Percentiles rank a stretch among this genome's conserved stretches.
phyloP scores from a whole-genome alignment of 2,329 filamentous ascomycete genomes.

The Botrytis fabae region DNA sequence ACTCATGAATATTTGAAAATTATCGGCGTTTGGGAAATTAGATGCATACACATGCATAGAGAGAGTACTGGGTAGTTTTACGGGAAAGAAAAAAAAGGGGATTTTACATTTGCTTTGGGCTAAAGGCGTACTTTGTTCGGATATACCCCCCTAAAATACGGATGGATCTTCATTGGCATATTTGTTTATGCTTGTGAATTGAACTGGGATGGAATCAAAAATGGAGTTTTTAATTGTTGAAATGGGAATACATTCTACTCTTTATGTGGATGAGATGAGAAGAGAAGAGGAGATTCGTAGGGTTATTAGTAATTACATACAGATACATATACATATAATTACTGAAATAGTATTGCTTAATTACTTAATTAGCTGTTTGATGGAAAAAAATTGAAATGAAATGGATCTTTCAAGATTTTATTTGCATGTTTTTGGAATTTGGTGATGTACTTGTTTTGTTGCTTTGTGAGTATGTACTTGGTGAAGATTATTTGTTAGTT shows the following conservation, averaged over 20 bases:
- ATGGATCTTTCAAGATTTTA: fast-evolving
- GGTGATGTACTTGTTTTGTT: background rate
- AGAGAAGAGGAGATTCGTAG: background rate
- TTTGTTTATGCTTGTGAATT: background rate
- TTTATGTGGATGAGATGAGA: background rate
- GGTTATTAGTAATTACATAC: background rate
- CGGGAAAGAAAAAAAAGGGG: background rate
- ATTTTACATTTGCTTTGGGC: background rate
- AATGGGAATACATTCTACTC: background rate
- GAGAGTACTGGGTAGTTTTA: background rate
- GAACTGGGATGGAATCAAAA: background rate
- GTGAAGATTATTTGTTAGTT: no score
- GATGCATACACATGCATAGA: background rate
- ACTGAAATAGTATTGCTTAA: background rate
- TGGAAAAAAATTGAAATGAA: background rate
- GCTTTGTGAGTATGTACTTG: background rate
- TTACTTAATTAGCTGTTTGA: background rate
- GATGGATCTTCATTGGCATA: background rate
- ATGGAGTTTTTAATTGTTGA: background rate
- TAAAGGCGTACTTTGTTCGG: background rate
- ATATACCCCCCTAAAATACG: slow-evolving; percentile 12
- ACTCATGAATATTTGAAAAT: background rate
- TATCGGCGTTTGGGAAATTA: slow-evolving; percentile 5
- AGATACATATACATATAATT: no score
- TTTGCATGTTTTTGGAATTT: background rate